Evolutionary conservation across 179 eudicot genomes (phyloP).

Genomic region (Spinacia oleracea): DNA sequence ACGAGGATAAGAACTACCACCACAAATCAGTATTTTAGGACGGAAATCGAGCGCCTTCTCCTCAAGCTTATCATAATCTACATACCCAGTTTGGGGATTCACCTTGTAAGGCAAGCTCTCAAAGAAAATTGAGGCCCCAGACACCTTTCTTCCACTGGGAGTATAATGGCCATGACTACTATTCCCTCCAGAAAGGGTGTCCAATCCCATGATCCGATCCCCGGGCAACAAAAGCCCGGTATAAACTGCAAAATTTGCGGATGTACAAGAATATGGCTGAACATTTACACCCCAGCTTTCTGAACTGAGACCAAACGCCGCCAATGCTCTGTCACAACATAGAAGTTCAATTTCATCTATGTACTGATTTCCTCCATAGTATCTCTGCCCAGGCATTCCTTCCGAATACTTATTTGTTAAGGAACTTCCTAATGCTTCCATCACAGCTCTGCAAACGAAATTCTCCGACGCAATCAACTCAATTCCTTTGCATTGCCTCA

Average conservation of each 20-base stretch:
- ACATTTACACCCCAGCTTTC: slow-evolving; percentile 91
- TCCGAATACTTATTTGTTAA: slow-evolving; percentile 83
- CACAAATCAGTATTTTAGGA: slow-evolving; percentile 86
- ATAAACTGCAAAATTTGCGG: slow-evolving; percentile 85
- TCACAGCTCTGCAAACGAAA: slow-evolving; percentile 74
- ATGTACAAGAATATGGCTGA: slow-evolving; percentile 85
- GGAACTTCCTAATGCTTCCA: slow-evolving; percentile 83
- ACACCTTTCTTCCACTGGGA: slow-evolving; percentile 74
- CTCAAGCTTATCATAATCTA: slow-evolving; percentile 85
- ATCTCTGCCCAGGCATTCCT: slow-evolving; percentile 81
- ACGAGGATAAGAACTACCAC: slow-evolving; percentile 88
- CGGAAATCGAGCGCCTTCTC: slow-evolving; percentile 83
- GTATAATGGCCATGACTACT: slow-evolving; percentile 77
- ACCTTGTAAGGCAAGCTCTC: slow-evolving; percentile 77
- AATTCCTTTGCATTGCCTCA: slow-evolving; percentile 67
- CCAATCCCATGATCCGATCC: slow-evolving; percentile 90
- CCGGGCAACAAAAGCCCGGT: slow-evolving; percentile 79
- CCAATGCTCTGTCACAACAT: slow-evolving; percentile 67
- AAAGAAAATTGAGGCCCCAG: slow-evolving; percentile 86
- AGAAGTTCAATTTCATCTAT: slow-evolving; percentile 76
- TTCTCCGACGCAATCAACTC: slow-evolving; percentile 93
- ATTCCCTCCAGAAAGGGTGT: slow-evolving; percentile 77
- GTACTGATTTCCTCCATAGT: slow-evolving; percentile 73
- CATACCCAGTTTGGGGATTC: slow-evolving; percentile 66
- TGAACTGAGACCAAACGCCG: slow-evolving; percentile 60